Evolutionary conservation across 331 rosid species (phyloP).

Genomic region (Quercus lobata): DNA sequence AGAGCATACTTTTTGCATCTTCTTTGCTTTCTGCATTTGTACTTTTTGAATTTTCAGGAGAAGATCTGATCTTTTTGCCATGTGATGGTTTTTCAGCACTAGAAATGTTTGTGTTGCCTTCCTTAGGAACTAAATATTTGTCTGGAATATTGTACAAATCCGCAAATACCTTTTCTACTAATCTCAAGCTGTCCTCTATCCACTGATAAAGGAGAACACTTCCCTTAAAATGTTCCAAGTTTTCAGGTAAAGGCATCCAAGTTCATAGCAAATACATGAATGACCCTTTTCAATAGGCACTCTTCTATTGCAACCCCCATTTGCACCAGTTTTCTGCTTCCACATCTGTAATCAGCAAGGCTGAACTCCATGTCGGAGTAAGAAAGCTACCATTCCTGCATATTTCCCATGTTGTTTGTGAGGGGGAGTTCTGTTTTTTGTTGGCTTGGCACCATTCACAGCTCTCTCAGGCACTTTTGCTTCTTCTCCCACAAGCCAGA

Average conservation of each 20-base stretch:
- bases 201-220: slow-evolving; percentile 62
- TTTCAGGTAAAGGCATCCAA: slow-evolving; percentile 43
- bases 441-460: slow-evolving; percentile 56
- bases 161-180: slow-evolving; percentile 23
- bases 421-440: slow-evolving; percentile 15
- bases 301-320: slow-evolving; percentile 74
- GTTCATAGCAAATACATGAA: slow-evolving; percentile 24
- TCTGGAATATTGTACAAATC: slow-evolving; percentile 38
- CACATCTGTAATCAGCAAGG: slow-evolving; percentile 83
- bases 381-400: slow-evolving; percentile 56
- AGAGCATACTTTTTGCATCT: slow-evolving; percentile 22
- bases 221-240: slow-evolving; percentile 59
- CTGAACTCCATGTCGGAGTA: slow-evolving; percentile 61
- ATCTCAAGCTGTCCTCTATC: slow-evolving; percentile 85
- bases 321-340: slow-evolving; percentile 75
- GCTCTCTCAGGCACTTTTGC: too few species aligned
- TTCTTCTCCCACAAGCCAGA: too few species aligned
- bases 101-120: slow-evolving; percentile 12
- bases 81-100: slow-evolving; percentile 19
- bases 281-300: slow-evolving; percentile 48
- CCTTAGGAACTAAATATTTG: slow-evolving; percentile 10
- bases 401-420: slow-evolving; percentile 56
- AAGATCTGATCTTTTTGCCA: slow-evolving; percentile 34
- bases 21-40: slow-evolving; percentile 17
- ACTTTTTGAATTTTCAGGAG: slow-evolving; percentile 23